Evolutionary conservation across 805 yeast species (phyloP).

Genomic region (Metschnikowia koreensis): DNA sequence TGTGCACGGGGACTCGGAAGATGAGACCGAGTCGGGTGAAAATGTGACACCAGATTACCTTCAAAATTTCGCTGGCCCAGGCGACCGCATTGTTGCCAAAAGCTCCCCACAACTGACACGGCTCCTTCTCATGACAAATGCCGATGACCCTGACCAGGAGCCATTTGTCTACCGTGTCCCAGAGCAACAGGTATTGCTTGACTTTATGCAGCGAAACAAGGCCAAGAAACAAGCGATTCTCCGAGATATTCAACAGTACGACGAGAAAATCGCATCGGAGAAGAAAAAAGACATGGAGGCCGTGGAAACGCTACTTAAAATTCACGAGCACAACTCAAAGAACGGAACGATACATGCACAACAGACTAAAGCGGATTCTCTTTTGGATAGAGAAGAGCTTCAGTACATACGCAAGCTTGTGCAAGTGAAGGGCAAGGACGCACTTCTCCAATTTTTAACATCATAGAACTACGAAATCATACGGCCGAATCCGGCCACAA

Average conservation of each 20-base stretch:
- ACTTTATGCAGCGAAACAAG: conserved; percentile 49
- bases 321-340: not conserved
- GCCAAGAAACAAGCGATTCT: conserved; percentile 21
- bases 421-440: conserved; percentile 66
- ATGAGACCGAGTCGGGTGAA: conserved; percentile 22
- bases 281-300: conserved; percentile 10
- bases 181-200: conserved; percentile 64
- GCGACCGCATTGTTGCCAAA: conserved; percentile 34
- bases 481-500: not conserved
- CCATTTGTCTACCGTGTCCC: conserved; percentile 62
- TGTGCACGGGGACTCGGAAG: conserved; percentile 35
- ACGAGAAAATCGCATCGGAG: conserved; percentile 11
- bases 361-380: not conserved
- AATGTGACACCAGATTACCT: conserved; percentile 37
- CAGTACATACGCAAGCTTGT: conserved; percentile 58
- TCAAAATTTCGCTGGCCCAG: conserved; percentile 28
- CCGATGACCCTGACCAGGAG: conserved; percentile 23
- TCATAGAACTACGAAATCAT: conserved; percentile 3
- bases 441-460: conserved; percentile 55
- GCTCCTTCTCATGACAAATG: conserved; percentile 17
- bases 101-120: conserved; percentile 15
- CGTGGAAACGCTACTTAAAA: conserved; percentile 4
- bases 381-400: conserved; percentile 49
- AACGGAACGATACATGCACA: not conserved
- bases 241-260: conserved; percentile 26